These are phyloP conservation scores for Pilaira anomala DNA, from an alignment of 192 early-diverging fungal genomes.

Conservation along the genomic window DNA sequence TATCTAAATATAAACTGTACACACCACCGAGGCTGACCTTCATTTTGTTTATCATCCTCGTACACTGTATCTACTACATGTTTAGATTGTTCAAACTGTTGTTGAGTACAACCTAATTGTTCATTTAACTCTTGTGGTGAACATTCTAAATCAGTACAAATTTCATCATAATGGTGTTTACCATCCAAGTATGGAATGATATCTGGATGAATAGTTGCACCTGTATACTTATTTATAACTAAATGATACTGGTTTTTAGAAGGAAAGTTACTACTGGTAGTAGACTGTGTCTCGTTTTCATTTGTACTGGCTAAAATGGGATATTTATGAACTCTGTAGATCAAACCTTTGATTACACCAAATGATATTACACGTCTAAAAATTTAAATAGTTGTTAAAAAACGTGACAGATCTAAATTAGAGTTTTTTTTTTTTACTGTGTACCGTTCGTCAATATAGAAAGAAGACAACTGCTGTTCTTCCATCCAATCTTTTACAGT, in stretches of 20 bases:
- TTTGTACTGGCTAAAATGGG: slow-evolving; percentile 53
- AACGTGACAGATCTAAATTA: background rate
- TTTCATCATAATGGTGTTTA: slow-evolving; percentile 70
- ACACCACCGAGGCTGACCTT: slow-evolving; percentile 4
- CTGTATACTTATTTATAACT: slow-evolving; percentile 28
- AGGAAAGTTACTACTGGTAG: background rate
- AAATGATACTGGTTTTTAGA: slow-evolving; percentile 3
- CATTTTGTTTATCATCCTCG: slow-evolving; percentile 10
- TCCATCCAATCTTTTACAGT: slow-evolving; percentile 87
- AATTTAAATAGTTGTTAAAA: slow-evolving; percentile 5
- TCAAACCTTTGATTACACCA: slow-evolving; percentile 80
- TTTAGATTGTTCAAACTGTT: background rate
- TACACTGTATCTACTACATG: background rate
- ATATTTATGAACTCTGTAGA: slow-evolving; percentile 90
- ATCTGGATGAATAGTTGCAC: slow-evolving; percentile 19
- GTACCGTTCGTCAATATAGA: slow-evolving; percentile 82
- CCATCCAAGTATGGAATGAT: slow-evolving; percentile 56
- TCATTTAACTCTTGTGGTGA: slow-evolving; percentile 59
- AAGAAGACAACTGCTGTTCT: slow-evolving; percentile 59
- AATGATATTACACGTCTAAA: slow-evolving; percentile 84
- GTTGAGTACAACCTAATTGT: slow-evolving; percentile 17
- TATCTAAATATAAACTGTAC: slow-evolving; percentile 18
- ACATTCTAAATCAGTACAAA: slow-evolving; percentile 66
- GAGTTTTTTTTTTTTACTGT: background rate
- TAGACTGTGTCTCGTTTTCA: background rate